Evolutionary conservation across 2,329 filamentous ascomycete genomes (phyloP), one percentile per base, ranked within the genome.

Genomic region (Pyrenophora teres): DNA sequence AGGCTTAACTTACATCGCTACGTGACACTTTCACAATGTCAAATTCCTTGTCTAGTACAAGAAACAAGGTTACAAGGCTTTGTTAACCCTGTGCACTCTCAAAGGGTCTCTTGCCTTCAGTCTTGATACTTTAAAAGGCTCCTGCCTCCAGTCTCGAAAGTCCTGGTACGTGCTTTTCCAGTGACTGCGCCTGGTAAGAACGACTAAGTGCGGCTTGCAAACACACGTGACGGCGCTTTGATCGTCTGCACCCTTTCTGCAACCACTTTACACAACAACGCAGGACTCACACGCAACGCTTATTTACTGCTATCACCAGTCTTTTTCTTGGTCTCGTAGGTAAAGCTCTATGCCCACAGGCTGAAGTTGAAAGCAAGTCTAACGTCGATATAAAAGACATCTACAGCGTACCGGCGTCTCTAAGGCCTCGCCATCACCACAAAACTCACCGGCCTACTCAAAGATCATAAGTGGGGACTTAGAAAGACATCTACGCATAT

Each of bases 101-200:
- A 36, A 45, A 41, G 13, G 41, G 47, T 31, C 50, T 31, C 50
- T 41, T 56, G 45, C 49, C 46, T 46, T 33, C 27, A 30, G 46
- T 43, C 43, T 38, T 32, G 15, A 39, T 37, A 16, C 23, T 36
- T 15, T 21, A 12, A 36, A 45, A 44, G 9, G 41, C 19, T 31
- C 50, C 38, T 56, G 45, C 49, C 46, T 46, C 30, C 32, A 30
- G 46, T 46, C 43, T 38, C 37, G 15, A 41, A 40, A 21, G n/a
- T 30, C 37, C 56, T 49, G 31, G 49, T 40, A 48, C 30, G 43
- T 43, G 50, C 45, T 58, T 48, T 38, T 40, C 44, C 30, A 16
- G 35, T 19, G 4, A 40, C 42, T 35, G 42, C 36, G 33, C 40
- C 32, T 21, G 30, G 52, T 37, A 56, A 36, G 50, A 40, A 33